These are phyloP conservation scores for Geotrichum candidum DNA, from an alignment of 1,139 yeast genomes.

Conservation along the genomic window DNA sequence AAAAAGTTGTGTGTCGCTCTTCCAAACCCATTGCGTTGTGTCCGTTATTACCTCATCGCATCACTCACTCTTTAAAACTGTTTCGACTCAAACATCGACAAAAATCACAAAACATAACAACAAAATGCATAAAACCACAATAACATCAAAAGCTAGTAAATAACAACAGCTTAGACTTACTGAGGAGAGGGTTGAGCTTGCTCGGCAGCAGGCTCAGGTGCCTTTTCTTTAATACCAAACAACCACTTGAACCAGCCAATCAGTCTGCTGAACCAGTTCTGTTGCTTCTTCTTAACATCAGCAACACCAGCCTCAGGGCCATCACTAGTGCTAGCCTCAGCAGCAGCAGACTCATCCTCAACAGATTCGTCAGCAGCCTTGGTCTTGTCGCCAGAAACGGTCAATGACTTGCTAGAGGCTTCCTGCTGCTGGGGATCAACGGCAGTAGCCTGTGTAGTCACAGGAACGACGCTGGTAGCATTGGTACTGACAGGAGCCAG, in stretches of 20 bases:
- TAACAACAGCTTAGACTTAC: neutral
- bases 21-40: neutral
- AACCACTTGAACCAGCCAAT: conserved; percentile 16
- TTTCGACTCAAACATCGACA: neutral
- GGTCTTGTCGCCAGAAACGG: neutral
- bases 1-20: neutral
- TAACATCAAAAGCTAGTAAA: neutral
- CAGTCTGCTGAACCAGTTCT: conserved; percentile 10
- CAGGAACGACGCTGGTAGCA: conserved; percentile 8
- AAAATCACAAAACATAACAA: neutral
- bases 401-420: neutral
- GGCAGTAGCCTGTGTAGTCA: conserved; percentile 6
- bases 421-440: neutral
- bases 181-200: neutral
- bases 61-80: neutral
- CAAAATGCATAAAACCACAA: neutral
- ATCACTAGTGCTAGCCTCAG: neutral
- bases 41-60: neutral
- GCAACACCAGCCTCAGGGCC: neutral
- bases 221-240: conserved; percentile 6
- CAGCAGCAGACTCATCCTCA: neutral
- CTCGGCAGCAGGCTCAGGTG: neutral
- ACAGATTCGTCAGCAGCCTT: neutral
- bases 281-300: neutral
- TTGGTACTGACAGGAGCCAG: conserved; percentile 12